Percentiles rank a stretch among this genome's conserved stretches.
Evolutionary conservation across 2,329 filamentous ascomycete species (phyloP).

Genomic region (Pseudogymnoascus sp.): DNA sequence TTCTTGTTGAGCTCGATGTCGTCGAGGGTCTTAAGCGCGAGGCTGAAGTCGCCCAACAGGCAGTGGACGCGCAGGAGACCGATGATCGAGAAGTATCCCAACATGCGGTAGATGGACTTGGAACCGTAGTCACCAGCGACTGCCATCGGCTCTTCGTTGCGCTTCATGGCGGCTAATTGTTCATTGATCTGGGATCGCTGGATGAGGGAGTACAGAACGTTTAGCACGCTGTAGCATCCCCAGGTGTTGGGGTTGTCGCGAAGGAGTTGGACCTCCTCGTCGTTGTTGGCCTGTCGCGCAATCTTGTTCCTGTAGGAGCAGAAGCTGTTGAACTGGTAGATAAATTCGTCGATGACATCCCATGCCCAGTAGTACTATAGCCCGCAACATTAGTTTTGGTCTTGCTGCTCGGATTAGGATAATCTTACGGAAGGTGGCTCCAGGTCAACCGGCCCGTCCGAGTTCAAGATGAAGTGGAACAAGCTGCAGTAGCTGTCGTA

Average conservation of each 20-base stretch:
- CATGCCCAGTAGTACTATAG: conserved; percentile 95
- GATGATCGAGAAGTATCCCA: conserved; percentile 99
- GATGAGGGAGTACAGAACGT: conserved; percentile 98
- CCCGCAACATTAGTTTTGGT: not conserved
- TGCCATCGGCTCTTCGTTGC: conserved; percentile 76
- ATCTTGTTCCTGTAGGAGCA: conserved; percentile 92
- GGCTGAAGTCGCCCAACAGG: conserved; percentile 92
- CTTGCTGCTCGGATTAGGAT: not conserved
- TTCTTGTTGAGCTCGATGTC: conserved; percentile 99
- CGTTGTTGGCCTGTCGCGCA: conserved; percentile 72
- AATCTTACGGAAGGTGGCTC: conserved; percentile 88
- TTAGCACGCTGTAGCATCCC: conserved; percentile 99
- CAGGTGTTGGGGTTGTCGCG: conserved; percentile 97
- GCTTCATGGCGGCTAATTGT: conserved; percentile 90
- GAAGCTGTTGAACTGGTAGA: conserved; percentile 99
- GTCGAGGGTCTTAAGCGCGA: conserved; percentile 96
- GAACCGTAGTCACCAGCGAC: conserved; percentile 93
- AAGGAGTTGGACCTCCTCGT: conserved; percentile 85
- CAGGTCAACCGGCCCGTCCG: conserved; percentile 94
- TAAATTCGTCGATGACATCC: conserved; percentile 99
- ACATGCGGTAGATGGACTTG: conserved; percentile 92
- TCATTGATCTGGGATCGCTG: conserved; percentile 97
- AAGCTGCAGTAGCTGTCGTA: conserved; percentile 99
- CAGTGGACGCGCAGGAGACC: conserved; percentile 93
- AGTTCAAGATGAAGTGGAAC: conserved; percentile 99